Evolutionary conservation across 495 filamentous ascomycete genomes (phyloP), one percentile per base, ranked within the genome.

Genomic region (Aspergillus coremiiformis): DNA sequence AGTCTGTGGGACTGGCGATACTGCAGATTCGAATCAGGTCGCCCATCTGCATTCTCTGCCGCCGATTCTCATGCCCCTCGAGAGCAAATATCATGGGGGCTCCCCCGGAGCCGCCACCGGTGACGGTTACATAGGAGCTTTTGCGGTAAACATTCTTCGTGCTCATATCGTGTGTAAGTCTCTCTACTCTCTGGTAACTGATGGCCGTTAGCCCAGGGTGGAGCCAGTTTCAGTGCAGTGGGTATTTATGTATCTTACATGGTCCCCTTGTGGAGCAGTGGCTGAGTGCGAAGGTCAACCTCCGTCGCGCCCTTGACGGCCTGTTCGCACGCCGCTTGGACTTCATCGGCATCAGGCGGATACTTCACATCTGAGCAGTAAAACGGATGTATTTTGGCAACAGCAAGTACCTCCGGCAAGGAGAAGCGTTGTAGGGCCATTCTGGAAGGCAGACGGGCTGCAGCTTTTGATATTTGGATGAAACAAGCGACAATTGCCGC

Each of bases 351-450:
- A 43, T 60, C 42, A 0, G 61, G 58, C 8, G 61, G 63, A 50
- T 60, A 62, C 10, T 22, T 14, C 5, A 21, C 23, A 7, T 50
- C 44, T 2, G 44, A 39, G 27, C 42, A 49, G 47, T 71, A 71
- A 20, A 70, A 68, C 10, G 61, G 61, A 42, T 71, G 67, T 4
- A 52, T 57, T 14, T 37, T 47, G 20, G 68, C 65, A 14, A 63
- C 27, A 4, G 58, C 53, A 24, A 70, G 50, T 9, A 71, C 49
- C 19, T 70, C 58, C 23, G 49, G 19, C 17, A 56, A 48, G 32
- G 44, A 47, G n/a, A 27, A 47, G n/a, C 17, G 23, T 30, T 33
- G 12, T 20, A 1, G 1, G 8, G 29, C 17, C 44, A 47, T 47
- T 15, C 8, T 27, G 4, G 24, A n/a, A n/a, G n/a, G n/a, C n/a